A percentile compares a stretch with the other conserved stretches of the same genome.
Conservation (phyloP, 169 alveolate genomes). For the Babesia bovis region DNA sequence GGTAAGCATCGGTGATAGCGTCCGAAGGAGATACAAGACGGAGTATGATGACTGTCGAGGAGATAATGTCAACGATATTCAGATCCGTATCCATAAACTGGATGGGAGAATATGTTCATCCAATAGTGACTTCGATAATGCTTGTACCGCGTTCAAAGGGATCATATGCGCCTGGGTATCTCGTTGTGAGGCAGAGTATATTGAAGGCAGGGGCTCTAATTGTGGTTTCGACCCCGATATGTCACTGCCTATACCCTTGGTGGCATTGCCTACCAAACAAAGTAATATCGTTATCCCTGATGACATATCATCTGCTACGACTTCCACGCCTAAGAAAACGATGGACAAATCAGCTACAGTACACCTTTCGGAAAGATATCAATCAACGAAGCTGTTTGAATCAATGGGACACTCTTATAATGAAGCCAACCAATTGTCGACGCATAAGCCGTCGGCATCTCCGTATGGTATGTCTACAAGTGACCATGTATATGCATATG, state of each 20-base stretch:
- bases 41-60: conserved; percentile 51
- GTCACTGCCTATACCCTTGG: conserved; percentile 37
- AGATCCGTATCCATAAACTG: conserved; percentile 28
- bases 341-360: not conserved
- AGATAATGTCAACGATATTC: conserved; percentile 28
- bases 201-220: conserved; percentile 11
- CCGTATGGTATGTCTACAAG: not conserved
- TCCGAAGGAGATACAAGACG: conserved; percentile 18
- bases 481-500: not conserved
- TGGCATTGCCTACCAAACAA: conserved; percentile 14
- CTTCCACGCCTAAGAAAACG: conserved; percentile 10
- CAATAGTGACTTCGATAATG: conserved; percentile 43
- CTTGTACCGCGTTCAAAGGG: conserved; percentile 38
- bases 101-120: conserved; percentile 39
- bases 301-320: not conserved
- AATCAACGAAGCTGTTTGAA: conserved; percentile 10
- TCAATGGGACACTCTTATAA: not conserved
- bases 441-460: not conserved
- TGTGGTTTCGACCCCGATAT: conserved; percentile 24
- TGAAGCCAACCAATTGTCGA: not conserved
- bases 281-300: not conserved
- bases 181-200: conserved; percentile 26
- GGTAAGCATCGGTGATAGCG: conserved; percentile 31
- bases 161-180: conserved; percentile 48
- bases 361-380: not conserved